Evolutionary conservation across 805 yeast species (phyloP), one percentile per base, ranked within the genome.

Genomic region (Saccharomycopsis babjevae): DNA sequence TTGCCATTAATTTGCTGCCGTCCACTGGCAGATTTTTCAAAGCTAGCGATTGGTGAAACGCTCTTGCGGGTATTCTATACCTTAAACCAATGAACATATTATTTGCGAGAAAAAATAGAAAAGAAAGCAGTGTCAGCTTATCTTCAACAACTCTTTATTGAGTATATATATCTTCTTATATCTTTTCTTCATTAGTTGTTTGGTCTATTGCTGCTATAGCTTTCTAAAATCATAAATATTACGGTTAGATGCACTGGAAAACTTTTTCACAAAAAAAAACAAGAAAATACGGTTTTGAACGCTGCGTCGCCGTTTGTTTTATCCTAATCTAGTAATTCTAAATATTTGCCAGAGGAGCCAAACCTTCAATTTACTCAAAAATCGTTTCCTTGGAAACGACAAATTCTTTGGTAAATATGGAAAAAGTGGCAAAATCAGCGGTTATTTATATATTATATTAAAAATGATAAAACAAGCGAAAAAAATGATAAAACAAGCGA

Each of bases 1-100:
- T 77, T 10, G 80, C 68, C 39, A 77, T 61, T 30, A 66, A 54
- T 28, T 69, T 62, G n/a, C 66, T 62, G 32, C 39, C 59, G 36
- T 58, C 59, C 65, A 63, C 20, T 30, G 54, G 28, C 43, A 8
- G 52, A 43, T 42, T 52, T 59, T 54, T 20, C 39, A 57, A 28
- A 20, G 40, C 16, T 22, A 16, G 36, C 13, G 54, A 25, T n/a
- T 32, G 7, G 54, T 42, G 54, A n/a, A 57, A 40, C 20, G 32
- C 18, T 20, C 43, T 39, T 54, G 25, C 22, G 13, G 22, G 2
- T 10, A 32, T 1, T 7, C 57, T 25, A 11, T 22, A 22, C 22
- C n/a, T 25, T n/a, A 46, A 46, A 22, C 52, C 32, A 13, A 3
- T 13, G 13, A 46, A 22, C 52, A 46, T n/a, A n/a, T 46, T 18